Conservation (phyloP, 805 yeast species). For the Teunomyces funiuensis region DNA sequence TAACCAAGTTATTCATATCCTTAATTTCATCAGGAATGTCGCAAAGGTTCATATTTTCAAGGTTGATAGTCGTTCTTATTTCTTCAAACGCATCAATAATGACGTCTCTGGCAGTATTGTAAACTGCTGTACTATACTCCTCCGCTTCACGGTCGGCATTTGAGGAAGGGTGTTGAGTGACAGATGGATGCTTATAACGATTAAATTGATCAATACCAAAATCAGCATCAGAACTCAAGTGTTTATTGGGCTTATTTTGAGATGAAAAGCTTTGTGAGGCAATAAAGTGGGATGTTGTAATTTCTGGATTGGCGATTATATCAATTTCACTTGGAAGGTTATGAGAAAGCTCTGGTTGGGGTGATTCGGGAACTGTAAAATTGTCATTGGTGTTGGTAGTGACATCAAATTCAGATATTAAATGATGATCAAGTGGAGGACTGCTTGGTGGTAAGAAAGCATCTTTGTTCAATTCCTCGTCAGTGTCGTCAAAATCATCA, state of each 20-base stretch:
- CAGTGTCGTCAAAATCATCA: constrained; percentile 16
- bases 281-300: not conserved
- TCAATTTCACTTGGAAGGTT: constrained; percentile 10
- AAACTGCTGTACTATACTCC: constrained; percentile 13
- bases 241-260: not conserved
- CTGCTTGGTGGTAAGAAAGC: constrained; percentile 32
- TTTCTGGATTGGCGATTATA: constrained; percentile 6
- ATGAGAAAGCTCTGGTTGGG: constrained; percentile 10
- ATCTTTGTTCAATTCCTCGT: constrained; percentile 9
- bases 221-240: constrained; percentile 39
- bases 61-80: constrained; percentile 40
- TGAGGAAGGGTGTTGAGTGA: constrained; percentile 27
- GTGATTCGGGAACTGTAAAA: constrained; percentile 28
- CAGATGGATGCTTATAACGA: constrained; percentile 31
- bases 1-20: constrained; percentile 56
- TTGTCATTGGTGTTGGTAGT: constrained; percentile 20
- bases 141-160: constrained; percentile 29
- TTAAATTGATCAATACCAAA: constrained; percentile 54
- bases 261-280: constrained; percentile 8
- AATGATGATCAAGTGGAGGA: constrained; percentile 35
- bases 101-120: constrained; percentile 38
- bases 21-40: constrained; percentile 58
- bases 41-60: constrained; percentile 48
- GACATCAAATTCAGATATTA: constrained; percentile 31
- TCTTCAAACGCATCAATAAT: constrained; percentile 51